Conservation (phyloP, 805 yeast species). For the Candida easanensis region DNA sequence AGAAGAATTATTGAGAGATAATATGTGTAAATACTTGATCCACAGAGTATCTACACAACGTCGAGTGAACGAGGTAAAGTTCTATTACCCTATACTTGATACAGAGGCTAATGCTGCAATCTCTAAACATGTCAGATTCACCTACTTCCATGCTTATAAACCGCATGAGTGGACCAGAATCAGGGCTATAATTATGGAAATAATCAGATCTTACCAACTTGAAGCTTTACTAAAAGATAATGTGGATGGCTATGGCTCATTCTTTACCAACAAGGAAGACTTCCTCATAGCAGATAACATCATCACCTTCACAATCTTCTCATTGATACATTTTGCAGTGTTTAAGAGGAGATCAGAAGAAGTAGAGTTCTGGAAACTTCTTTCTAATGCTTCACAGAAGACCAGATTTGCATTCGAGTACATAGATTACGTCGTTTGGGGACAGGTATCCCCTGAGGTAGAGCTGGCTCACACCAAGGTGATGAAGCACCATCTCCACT, state of each 20-base stretch:
- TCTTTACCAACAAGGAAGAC: neutral
- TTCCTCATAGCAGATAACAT: neutral
- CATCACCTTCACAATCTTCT: neutral
- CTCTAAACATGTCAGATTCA: neutral
- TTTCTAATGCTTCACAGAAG: neutral
- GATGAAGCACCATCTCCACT: neutral
- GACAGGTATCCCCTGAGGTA: neutral
- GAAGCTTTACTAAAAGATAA: neutral
- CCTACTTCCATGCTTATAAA: neutral
- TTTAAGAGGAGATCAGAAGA: neutral
- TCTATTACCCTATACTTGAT: neutral
- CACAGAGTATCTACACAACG: neutral
- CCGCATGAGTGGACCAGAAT: conserved; percentile 1
- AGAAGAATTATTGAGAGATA: neutral
- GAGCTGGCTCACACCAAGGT: neutral
- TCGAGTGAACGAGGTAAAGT: neutral
- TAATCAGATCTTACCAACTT: neutral
- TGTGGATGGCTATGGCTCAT: neutral
- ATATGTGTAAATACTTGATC: neutral
- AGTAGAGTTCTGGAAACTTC: neutral
- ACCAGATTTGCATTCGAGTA: neutral
- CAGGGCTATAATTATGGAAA: neutral
- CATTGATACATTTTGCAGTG: neutral
- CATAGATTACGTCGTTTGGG: neutral
- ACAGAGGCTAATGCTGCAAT: neutral